Evolutionary conservation across 257 asterid genomes (phyloP), one percentile per base, ranked within the genome.

Genomic region (Ajuga chamaepitys): DNA sequence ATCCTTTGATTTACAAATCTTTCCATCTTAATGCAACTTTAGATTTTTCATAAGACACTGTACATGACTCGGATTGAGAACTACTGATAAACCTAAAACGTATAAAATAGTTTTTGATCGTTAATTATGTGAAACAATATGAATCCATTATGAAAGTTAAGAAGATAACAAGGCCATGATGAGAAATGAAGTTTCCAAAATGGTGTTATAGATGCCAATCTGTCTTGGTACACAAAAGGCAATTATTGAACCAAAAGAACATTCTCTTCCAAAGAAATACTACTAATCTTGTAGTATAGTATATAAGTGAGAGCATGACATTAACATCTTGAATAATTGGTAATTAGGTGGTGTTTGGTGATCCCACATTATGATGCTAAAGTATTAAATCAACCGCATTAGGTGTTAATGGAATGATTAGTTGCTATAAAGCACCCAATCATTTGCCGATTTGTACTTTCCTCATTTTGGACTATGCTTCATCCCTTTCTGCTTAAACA

Each of bases 391-490:
- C 38, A 60, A 32, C 53, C 66, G 11, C 57, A 58, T 73, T 80
- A 46, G 78, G 77, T 74, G 78, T 68, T 70, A 37, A 60, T 0
- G 53, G 40, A 74, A 71, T 82, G 79, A 82, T 75, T 77, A 66
- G 67, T 24, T 70, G 82, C 70, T 79, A 68, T n/a, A n/a, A 28
- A 74, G 9, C 16, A 34, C 35, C 67, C 56, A 62, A 61, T 62
- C n/a, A 59, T 77, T 76, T 67, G 91, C 86, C 88, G 94, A 26
- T 80, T 83, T 83, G 89, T 81, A 58, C 55, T 68, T 68, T 71
- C 32, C 25, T 70, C 30, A 40, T 2, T 75, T 88, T 88, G 87
- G 86, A 85, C 81, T 75, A 72, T 80, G 54, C 67, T 32, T 77
- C 62, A 77, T 44, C 86, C 40, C 41, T 71, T 83, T 70, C 67